Conservation (phyloP, 208 protist genomes). For the Endotrypanum monterogeii region DNA sequence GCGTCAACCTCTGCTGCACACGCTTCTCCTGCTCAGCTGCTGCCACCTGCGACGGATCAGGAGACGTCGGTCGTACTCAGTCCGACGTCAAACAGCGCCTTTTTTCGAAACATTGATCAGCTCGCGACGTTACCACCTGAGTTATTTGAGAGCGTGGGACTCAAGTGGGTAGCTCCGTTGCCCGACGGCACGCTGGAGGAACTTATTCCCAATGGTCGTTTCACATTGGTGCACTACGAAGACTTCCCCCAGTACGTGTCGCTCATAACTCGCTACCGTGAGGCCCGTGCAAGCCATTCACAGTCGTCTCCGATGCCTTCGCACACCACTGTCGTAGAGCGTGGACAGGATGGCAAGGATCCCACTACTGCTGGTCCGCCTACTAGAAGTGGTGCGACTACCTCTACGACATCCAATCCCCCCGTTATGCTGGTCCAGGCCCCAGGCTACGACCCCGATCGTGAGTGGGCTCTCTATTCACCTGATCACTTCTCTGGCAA, state of each 20-base stretch:
- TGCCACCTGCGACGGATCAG: neutral
- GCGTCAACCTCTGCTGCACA: neutral
- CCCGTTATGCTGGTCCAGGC: constrained; percentile 32
- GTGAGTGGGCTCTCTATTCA: constrained; percentile 50
- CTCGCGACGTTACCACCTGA: constrained; percentile 36
- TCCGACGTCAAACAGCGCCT: constrained; percentile 44
- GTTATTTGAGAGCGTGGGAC: constrained; percentile 50
- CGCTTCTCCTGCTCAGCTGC: neutral
- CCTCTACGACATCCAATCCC: neutral
- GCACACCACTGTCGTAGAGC: neutral
- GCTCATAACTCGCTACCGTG: constrained; percentile 44
- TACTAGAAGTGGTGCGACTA: neutral
- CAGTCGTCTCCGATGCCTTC: neutral
- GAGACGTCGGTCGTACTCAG: constrained; percentile 20
- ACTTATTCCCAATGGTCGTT: constrained; percentile 60
- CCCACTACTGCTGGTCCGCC: neutral
- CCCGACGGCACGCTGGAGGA: constrained; percentile 63
- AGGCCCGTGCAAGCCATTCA: constrained; percentile 20
- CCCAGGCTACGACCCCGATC: constrained; percentile 42
- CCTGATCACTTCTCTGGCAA: constrained; percentile 46
- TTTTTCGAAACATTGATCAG: constrained; percentile 65
- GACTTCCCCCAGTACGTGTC: constrained; percentile 60
- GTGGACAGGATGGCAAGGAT: neutral
- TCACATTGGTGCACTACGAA: constrained; percentile 47
- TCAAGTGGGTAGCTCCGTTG: constrained; percentile 66